These are phyloP conservation scores for Amaranthus palmeri DNA, from an alignment of 148 eudicot genomes.

Conservation along the genomic window DNA sequence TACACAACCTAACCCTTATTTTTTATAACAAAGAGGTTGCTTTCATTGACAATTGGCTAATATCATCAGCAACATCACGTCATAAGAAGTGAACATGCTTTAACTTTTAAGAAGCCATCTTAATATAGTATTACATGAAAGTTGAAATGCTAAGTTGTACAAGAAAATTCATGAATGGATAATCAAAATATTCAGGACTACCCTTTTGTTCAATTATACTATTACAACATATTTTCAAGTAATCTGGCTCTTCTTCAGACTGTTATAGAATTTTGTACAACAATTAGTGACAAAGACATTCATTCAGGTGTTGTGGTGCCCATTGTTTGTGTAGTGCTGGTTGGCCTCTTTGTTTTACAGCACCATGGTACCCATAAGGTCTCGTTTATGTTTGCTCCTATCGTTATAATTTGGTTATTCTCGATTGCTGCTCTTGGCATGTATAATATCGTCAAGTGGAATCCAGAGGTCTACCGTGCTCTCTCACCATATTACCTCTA, in stretches of 20 bases:
- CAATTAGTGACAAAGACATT: slow-evolving; percentile 4
- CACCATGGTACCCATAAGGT: slow-evolving; percentile 43
- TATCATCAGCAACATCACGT: too few relatives aligned
- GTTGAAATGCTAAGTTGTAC: too few relatives aligned
- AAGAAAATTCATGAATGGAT: too few relatives aligned
- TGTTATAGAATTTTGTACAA: slow-evolving; percentile 7
- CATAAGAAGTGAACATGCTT: too few relatives aligned
- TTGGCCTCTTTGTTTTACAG: slow-evolving; percentile 49
- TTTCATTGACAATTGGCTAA: too few relatives aligned
- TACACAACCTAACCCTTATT: too few relatives aligned
- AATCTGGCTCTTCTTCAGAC: background rate
- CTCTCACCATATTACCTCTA: slow-evolving; percentile 44
- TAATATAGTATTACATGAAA: too few relatives aligned
- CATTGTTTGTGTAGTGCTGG: slow-evolving; percentile 36
- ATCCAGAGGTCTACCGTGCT: slow-evolving; percentile 34
- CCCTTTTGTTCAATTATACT: too few relatives aligned
- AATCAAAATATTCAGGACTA: too few relatives aligned
- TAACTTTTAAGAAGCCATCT: too few relatives aligned
- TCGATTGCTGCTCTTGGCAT: slow-evolving; percentile 43
- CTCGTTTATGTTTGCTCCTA: slow-evolving; percentile 46
- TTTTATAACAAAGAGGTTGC: too few relatives aligned
- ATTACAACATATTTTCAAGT: too few relatives aligned
- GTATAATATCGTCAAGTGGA: slow-evolving; percentile 45
- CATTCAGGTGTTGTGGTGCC: slow-evolving; percentile 32
- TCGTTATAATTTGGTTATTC: slow-evolving; percentile 38